These are phyloP conservation scores for Allomyces macrogynus DNA, from an alignment of 192 early-diverging fungal species.

Conservation along the genomic window DNA sequence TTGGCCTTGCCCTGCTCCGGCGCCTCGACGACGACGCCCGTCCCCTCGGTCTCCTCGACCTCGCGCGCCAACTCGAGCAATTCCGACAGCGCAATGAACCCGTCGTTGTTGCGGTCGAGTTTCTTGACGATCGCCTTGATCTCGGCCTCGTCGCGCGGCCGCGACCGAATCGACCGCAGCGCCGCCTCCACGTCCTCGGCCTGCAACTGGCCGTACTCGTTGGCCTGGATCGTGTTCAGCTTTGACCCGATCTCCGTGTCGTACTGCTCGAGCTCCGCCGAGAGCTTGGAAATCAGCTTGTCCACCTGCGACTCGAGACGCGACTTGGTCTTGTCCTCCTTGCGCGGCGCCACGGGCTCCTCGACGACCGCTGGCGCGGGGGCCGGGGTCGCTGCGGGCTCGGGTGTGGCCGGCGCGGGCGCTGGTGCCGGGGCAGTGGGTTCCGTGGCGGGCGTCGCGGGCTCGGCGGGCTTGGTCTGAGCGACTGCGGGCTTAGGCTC, in stretches of 20 bases:
- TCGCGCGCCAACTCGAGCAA: slow-evolving; percentile 31
- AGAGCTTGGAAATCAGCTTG: slow-evolving; percentile 59
- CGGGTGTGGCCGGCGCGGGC: not conserved
- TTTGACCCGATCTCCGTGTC: slow-evolving; percentile 40
- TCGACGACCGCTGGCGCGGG: not conserved
- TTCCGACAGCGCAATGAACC: slow-evolving; percentile 38
- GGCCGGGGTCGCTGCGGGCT: not conserved
- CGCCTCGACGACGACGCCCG: slow-evolving; percentile 28
- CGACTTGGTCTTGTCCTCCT: slow-evolving; percentile 30
- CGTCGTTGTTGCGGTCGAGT: slow-evolving; percentile 49
- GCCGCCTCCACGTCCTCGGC: slow-evolving; percentile 46
- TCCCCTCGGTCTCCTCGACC: slow-evolving; percentile 27
- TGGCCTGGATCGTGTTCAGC: slow-evolving; percentile 42
- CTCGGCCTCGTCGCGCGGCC: slow-evolving; percentile 34
- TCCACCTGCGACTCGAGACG: slow-evolving; percentile 45
- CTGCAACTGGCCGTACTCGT: slow-evolving; percentile 41
- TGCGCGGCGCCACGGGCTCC: slow-evolving; percentile 23
- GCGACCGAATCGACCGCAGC: slow-evolving; percentile 39
- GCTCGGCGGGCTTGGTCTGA: not conserved
- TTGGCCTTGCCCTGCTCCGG: too few species aligned
- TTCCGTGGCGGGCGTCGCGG: slow-evolving; percentile 1
- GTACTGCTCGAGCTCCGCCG: slow-evolving; percentile 42
- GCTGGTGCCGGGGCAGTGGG: slow-evolving; percentile 1
- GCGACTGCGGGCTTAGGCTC: not conserved
- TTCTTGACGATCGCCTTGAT: slow-evolving; percentile 57